These are phyloP conservation scores for Sorghum bicolor DNA, from an alignment of 176 grass and related monocot genomes.

Conservation along the genomic window DNA sequence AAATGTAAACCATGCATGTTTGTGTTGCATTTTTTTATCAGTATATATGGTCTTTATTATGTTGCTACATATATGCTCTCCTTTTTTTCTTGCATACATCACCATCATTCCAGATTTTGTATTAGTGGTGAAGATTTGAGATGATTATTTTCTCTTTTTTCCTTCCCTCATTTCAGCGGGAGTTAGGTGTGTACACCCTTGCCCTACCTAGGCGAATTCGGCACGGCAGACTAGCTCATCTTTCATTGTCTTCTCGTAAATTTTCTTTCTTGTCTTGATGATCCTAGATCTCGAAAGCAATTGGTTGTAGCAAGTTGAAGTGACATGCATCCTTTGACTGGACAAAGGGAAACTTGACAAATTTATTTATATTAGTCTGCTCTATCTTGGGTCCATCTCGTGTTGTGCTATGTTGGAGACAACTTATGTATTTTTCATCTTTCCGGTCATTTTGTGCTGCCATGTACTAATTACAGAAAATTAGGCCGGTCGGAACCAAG, in stretches of 20 bases:
- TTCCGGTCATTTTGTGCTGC: too few relatives aligned
- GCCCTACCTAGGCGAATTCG: neutral
- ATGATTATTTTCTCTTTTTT: neutral
- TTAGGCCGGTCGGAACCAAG: too few relatives aligned
- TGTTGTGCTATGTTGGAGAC: conserved; percentile 1
- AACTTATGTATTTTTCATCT: neutral
- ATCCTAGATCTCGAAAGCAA: neutral
- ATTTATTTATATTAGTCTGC: neutral
- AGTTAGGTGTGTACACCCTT: neutral
- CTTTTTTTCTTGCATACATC: neutral
- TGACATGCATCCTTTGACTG: neutral
- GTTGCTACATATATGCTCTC: neutral
- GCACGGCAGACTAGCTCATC: neutral
- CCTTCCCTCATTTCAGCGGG: neutral
- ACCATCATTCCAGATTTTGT: neutral
- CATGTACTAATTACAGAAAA: neutral
- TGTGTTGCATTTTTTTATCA: neutral
- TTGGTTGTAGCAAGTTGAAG: neutral
- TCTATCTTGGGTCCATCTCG: neutral
- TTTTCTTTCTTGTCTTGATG: neutral
- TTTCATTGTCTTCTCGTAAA: neutral
- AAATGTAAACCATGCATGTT: neutral
- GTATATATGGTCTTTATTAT: neutral
- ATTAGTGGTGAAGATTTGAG: neutral
- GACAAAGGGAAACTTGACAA: neutral